These are phyloP conservation scores for Volvox africanus DNA, from an alignment of 139 green algal species.

Conservation along the genomic window DNA sequence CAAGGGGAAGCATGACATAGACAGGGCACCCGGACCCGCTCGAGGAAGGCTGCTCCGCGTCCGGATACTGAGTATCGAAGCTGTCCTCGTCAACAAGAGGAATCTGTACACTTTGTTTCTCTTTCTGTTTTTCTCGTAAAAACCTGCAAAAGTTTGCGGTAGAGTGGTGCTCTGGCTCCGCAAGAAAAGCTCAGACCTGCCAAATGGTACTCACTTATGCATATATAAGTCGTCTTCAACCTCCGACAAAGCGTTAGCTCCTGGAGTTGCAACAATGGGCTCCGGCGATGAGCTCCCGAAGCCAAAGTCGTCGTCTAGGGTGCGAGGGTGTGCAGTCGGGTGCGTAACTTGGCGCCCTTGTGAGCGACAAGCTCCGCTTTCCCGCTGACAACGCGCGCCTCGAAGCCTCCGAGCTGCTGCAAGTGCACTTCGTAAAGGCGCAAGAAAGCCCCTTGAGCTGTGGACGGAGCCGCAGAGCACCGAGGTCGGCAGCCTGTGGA, in stretches of 20 bases:
- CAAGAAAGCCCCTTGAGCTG: constrained; percentile 12
- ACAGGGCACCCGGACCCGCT: constrained; percentile 81
- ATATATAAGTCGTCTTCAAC: constrained; percentile 57
- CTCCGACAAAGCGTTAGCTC: constrained; percentile 39
- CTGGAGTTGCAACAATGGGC: constrained; percentile 40
- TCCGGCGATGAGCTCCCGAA: constrained; percentile 45
- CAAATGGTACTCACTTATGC: constrained; percentile 38
- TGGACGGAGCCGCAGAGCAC: constrained; percentile 11
- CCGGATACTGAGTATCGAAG: constrained; percentile 49
- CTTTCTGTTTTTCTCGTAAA: constrained; percentile 54
- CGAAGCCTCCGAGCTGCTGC: not conserved
- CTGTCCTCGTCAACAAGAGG: constrained; percentile 56
- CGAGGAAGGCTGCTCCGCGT: constrained; percentile 21
- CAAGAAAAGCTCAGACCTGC: not conserved
- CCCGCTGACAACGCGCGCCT: not conserved
- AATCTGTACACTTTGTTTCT: constrained; percentile 48
- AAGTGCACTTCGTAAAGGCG: constrained; percentile 19
- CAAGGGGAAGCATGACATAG: constrained; percentile 99
- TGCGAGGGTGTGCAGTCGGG: constrained; percentile 1
- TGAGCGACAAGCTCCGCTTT: constrained; percentile 26
- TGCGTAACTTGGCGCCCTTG: constrained; percentile 21
- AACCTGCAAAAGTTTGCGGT: constrained; percentile 49
- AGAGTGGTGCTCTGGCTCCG: not conserved
- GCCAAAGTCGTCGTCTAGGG: constrained; percentile 31
- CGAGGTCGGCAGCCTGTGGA: constrained; percentile 4